Conservation (phyloP, 176 grass and related monocot species). For the Juncus inflexus region DNA sequence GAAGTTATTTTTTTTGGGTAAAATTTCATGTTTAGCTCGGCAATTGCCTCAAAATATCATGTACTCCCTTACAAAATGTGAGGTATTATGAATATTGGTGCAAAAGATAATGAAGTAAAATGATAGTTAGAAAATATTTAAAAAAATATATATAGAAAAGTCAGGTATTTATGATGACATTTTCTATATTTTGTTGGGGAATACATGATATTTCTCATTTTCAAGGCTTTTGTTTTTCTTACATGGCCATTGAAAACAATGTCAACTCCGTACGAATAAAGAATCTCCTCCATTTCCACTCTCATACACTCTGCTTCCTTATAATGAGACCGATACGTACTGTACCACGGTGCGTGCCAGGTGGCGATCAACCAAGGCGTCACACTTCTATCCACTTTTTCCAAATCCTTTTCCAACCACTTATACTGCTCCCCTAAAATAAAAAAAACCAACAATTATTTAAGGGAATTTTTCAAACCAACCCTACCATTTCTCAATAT, state of each 20-base stretch:
- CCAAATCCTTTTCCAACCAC: slow-evolving; percentile 73
- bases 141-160: not conserved
- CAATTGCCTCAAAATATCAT: too few species aligned
- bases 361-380: slow-evolving; percentile 79
- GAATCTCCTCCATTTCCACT: slow-evolving; percentile 82
- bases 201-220: too few species aligned
- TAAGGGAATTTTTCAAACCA: too few species aligned
- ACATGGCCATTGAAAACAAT: slow-evolving; percentile 87
- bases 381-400: slow-evolving; percentile 53
- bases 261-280: slow-evolving; percentile 63
- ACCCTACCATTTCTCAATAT: too few species aligned
- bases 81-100: not conserved
- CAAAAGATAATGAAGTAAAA: too few species aligned
- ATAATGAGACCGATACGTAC: slow-evolving; percentile 74
- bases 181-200: not conserved
- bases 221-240: not conserved
- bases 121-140: not conserved
- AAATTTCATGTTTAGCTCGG: too few species aligned
- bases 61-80: not conserved
- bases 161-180: not conserved
- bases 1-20: too few species aligned
- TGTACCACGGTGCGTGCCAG: slow-evolving; percentile 93
- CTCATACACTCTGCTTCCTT: slow-evolving; percentile 85
- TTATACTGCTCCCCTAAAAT: slow-evolving; percentile 56
- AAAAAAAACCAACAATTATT: too few species aligned